Evolutionary conservation across 179 eudicot species (phyloP).

Genomic region (Silene coronaria): DNA sequence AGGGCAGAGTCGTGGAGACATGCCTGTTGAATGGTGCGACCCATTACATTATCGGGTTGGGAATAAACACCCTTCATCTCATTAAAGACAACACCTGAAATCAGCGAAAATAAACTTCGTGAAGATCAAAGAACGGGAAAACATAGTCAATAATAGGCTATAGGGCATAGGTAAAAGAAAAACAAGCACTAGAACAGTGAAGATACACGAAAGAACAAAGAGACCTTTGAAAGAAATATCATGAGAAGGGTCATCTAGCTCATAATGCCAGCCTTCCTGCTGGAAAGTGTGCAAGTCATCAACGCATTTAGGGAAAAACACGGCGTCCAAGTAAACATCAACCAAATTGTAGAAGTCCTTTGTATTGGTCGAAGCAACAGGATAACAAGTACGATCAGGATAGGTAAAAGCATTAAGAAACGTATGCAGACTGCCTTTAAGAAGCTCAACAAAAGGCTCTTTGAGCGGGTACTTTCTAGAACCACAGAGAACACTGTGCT

Average conservation of each 20-base stretch:
- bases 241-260: constrained; percentile 77
- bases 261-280: constrained; percentile 99
- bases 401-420: constrained; percentile 93
- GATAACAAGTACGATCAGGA: constrained; percentile 98
- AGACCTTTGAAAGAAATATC: constrained; percentile 83
- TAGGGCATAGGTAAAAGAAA: not conserved
- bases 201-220: not conserved
- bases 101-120: not conserved
- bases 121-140: not conserved
- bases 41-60: constrained; percentile 86
- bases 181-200: not conserved
- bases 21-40: constrained; percentile 81
- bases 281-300: constrained; percentile 78
- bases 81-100: constrained; percentile 91
- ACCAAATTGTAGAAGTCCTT: constrained; percentile 98
- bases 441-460: constrained; percentile 92
- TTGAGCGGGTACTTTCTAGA: constrained; percentile 94
- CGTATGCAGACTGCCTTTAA: constrained; percentile 91
- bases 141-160: too few species aligned
- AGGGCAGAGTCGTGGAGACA: constrained; percentile 16
- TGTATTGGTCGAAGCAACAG: constrained; percentile 91
- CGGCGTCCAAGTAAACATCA: constrained; percentile 96
- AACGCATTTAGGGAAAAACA: constrained; percentile 90
- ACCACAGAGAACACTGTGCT: constrained; percentile 94
- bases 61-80: constrained; percentile 99